Evolutionary conservation across 2,329 filamentous ascomycete genomes (phyloP), one percentile per base, ranked within the genome.

Genomic region (Cladobotryum protrusum): DNA sequence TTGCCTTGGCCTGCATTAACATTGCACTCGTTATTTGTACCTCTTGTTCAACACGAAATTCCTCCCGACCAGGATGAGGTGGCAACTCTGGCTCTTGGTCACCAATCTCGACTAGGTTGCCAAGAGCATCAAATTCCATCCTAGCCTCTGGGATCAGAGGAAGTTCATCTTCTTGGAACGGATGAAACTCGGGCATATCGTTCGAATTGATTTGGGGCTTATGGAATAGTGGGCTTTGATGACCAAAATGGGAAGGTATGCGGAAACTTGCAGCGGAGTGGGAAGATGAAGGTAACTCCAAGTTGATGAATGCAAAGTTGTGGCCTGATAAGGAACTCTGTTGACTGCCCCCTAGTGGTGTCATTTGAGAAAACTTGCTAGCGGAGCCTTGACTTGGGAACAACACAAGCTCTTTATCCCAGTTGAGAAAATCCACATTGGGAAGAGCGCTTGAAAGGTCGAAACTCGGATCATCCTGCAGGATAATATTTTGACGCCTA

Each of bases 381-480:
- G 62, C 59, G 8, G 71, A 67, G 12, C 51, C 55, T 50, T 74
- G 72, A 39, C 64, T 73, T 11, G 60, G 61, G 6, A 68, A 55
- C 12, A 64, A 54, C 36, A 61, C 54, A 24, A 67, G 49, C 29
- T 69, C 65, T 9, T 64, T 61, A 12, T 67, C 62, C 19, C 62
- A 61, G 35, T 67, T 68, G 32, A 76, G 54, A 14, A 67, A 54
- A 20, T 70, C 64, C 24, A 70, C 49, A 5, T 60, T 60, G 33
- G 68, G 67, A 11, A 69, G 48, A 11, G 54, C 51, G 40, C 54
- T 61, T 50, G 61, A 53, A 4, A 64, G 61, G 45, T 71, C 68
- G 52, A 97, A 96, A 39, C 81, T 77, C 1, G 90, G 89, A 61
- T 97, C 92, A 60, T 97, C 89, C 48, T 80, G 74, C 2, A 97